A percentile compares a stretch with the other conserved stretches of the same genome.
Conservation (phyloP, 306 rosid genomes). For the Lithocarpus polystachyus region DNA sequence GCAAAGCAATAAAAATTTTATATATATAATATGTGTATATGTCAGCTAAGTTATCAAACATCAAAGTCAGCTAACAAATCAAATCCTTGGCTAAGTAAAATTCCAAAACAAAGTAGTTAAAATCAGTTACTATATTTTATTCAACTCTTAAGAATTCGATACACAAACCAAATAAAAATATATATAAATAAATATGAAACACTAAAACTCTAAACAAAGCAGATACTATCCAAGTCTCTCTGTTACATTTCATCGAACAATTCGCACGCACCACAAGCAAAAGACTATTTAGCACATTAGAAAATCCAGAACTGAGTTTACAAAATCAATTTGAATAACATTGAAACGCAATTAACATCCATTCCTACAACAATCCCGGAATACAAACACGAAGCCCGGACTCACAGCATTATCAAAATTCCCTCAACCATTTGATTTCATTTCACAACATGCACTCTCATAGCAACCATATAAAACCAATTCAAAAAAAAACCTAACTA, state of each 20-base stretch:
- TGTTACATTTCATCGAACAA: conserved; percentile 40
- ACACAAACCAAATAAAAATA: background rate
- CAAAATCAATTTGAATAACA: background rate
- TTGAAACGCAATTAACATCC: no score
- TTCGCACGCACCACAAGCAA: conserved; percentile 4
- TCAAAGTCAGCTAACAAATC: no score
- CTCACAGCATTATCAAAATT: conserved; percentile 3
- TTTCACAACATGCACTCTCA: background rate
- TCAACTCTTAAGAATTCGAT: background rate
- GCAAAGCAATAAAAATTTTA: no score
- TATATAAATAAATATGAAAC: background rate
- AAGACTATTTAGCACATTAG: background rate
- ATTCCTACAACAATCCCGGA: background rate
- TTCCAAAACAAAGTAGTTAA: no score
- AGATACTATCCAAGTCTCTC: conserved; percentile 1
- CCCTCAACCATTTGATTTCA: no score
- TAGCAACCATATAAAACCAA: background rate
- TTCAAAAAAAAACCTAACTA: background rate
- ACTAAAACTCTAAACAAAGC: background rate
- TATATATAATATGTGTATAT: no score
- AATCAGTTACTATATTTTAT: no score
- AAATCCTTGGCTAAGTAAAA: no score
- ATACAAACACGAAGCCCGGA: background rate
- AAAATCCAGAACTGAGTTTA: background rate
- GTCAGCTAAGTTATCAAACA: no score